These are phyloP conservation scores for Pseudodiploospora longispora DNA, from an alignment of 2,329 filamentous ascomycete genomes.

Conservation along the genomic window DNA sequence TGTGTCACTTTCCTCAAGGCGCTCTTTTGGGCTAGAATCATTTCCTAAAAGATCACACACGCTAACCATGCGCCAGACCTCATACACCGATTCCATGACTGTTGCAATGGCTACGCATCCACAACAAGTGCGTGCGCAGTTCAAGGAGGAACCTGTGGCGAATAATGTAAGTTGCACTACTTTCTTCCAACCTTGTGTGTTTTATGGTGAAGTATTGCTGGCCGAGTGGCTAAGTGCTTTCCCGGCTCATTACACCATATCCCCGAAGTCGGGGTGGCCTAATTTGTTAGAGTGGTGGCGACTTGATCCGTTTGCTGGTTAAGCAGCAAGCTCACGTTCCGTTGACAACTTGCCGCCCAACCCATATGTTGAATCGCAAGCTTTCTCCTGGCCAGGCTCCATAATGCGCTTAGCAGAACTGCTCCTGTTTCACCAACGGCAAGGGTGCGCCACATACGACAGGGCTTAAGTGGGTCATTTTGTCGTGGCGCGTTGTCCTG, in stretches of 20 bases:
- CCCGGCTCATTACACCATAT: too few relatives aligned
- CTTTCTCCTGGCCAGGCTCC: conserved; percentile 34
- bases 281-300: too few relatives aligned
- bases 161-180: conserved; percentile 20
- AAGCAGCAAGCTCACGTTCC: too few relatives aligned
- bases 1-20: too few relatives aligned
- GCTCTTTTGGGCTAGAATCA: too few relatives aligned
- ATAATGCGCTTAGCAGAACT: conserved; percentile 40
- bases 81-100: conserved; percentile 13
- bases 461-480: conserved; percentile 17
- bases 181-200: conserved; percentile 3
- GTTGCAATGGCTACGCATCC: conserved; percentile 21
- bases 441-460: conserved; percentile 26
- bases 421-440: conserved; percentile 44
- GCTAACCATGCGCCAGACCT: background rate
- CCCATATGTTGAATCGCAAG: conserved; percentile 25
- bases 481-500: conserved; percentile 13
- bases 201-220: conserved; percentile 6
- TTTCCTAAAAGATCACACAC: too few relatives aligned
- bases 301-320: too few relatives aligned
- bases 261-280: too few relatives aligned
- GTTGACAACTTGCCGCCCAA: too few relatives aligned
- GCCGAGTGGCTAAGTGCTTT: too few relatives aligned
- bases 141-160: conserved; percentile 21
- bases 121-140: conserved; percentile 18